A percentile compares a stretch with the other conserved stretches of the same genome.
Evolutionary conservation across 495 filamentous ascomycete genomes (phyloP).

Genomic region (Daldinia loculata): DNA sequence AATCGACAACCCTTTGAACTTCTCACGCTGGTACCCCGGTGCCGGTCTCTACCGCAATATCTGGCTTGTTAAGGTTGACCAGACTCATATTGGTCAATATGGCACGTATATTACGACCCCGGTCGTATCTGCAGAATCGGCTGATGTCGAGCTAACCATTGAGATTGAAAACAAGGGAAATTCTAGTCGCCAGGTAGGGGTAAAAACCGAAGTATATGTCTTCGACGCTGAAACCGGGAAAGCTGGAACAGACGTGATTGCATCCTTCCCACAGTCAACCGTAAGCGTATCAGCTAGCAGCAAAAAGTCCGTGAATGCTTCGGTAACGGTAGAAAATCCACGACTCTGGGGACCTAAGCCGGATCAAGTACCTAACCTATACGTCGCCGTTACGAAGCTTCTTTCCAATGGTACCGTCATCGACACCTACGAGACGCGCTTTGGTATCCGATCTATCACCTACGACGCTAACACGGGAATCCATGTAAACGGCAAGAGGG

Average conservation of each 20-base stretch:
- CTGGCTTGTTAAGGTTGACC: conserved; percentile 56
- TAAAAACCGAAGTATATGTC: conserved; percentile 43
- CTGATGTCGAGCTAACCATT: conserved; percentile 50
- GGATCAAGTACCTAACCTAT: conserved; percentile 54
- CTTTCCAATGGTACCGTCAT: conserved; percentile 36
- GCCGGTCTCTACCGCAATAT: conserved; percentile 61
- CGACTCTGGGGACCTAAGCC: conserved; percentile 59
- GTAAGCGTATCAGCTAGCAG: conserved; percentile 42
- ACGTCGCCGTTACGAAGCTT: conserved; percentile 56
- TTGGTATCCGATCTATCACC: conserved; percentile 56
- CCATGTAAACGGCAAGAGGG: conserved; percentile 51
- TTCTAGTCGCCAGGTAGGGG: conserved; percentile 37
- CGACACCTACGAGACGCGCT: conserved; percentile 59
- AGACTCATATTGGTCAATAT: conserved; percentile 54
- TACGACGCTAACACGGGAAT: conserved; percentile 53
- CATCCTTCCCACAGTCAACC: conserved; percentile 35
- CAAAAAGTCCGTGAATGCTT: conserved; percentile 47
- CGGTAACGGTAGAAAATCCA: conserved; percentile 49
- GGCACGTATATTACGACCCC: conserved; percentile 57
- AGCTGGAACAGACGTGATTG: conserved; percentile 32
- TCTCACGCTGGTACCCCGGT: conserved; percentile 61
- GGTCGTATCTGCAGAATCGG: conserved; percentile 49
- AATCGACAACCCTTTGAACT: conserved; percentile 55
- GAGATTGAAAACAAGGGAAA: conserved; percentile 52
- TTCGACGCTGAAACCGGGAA: conserved; percentile 38